phyloP scores from a whole-genome alignment of 495 filamentous ascomycete species.

The Penicillium argentinense region DNA sequence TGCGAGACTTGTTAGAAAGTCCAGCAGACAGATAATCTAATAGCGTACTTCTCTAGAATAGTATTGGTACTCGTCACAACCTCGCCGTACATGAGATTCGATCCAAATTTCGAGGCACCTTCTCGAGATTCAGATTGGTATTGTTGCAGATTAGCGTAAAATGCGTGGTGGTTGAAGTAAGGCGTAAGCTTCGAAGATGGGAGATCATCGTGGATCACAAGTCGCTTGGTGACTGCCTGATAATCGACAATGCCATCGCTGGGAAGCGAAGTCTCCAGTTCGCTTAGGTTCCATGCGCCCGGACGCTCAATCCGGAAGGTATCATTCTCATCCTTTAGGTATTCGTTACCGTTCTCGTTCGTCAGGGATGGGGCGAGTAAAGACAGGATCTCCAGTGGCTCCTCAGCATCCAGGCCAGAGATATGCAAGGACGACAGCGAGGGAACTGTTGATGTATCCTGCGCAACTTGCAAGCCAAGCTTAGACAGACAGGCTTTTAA shows the following conservation, averaged over 20 bases:
- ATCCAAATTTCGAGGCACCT: conserved; percentile 67
- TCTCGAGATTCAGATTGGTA: conserved; percentile 59
- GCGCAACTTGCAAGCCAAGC: conserved; percentile 73
- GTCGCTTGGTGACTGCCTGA: conserved; percentile 67
- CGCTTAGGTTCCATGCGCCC: conserved; percentile 61
- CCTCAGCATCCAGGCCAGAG: conserved; percentile 63
- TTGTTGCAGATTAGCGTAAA: conserved; percentile 67
- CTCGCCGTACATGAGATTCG: conserved; percentile 81
- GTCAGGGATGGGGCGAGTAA: conserved; percentile 66
- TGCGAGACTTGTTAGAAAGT: conserved; percentile 33
- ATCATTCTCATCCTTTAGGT: conserved; percentile 83
- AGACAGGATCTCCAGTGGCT: conserved; percentile 65
- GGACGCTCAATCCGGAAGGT: conserved; percentile 72
- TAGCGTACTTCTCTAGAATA: conserved; percentile 79
- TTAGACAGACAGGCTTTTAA: conserved; percentile 80
- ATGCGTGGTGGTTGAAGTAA: conserved; percentile 82
- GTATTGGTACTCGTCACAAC: conserved; percentile 94
- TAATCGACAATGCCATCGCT: conserved; percentile 70
- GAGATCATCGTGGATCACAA: conserved; percentile 66
- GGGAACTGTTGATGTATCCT: conserved; percentile 69
- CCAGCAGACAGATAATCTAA: not conserved
- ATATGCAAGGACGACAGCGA: conserved; percentile 85
- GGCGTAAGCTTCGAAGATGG: conserved; percentile 78
- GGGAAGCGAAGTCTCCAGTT: conserved; percentile 53
- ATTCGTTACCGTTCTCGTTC: conserved; percentile 65